Base-by-base conservation (phyloP, 176 grass and related monocot genomes). In the Stipa capillata region DNA sequence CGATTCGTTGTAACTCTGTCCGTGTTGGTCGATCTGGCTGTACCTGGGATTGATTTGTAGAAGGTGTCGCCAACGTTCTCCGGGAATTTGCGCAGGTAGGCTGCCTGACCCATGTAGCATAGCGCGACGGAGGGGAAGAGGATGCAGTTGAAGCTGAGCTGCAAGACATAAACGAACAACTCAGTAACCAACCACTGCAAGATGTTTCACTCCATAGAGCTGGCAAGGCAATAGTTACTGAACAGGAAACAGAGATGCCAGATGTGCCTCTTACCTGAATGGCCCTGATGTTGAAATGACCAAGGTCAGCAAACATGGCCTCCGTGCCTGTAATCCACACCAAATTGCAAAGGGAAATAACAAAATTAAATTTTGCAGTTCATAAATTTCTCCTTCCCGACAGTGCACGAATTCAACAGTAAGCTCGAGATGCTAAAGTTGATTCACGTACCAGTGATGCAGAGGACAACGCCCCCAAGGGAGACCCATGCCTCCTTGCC, bases 11-110 rank as follows among this genome's bases (percentile, higher is more conserved):
- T 21, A 23, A 23, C 21, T 24, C 11, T 27, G 35, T 40, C 36
- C 13, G 9, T n/a, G n/a, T n/a, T n/a, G n/a, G 52, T 20, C 11
- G 8, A 35, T 25, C 11, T 8, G 6, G 60, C 24, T 60, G 15
- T 80, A 93, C 88, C 79, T 49, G 91, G 91, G 51, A 85, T 90
- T 28, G 91, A 90, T 51, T 77, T 94, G 88, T 83, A 94, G 82
- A 88, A 90, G 57, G 88, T 76, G 66, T 82, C 67, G 24, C 5
- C 0, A 5, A 90, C 82, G n/a, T 88, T 42, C 16, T 74, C 11
- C 1, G 78, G 77, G 54, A 79, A 66, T 36, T 80, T 88, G 13
- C 56, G 77, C 13, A 94, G 82, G 37, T 90, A 90, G 34, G 91
- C 85, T n/a, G 87, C 88, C 84, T 94, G 91, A 4, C 88, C 91